These are phyloP conservation scores for Cladosporium sp. DNA, from an alignment of 2,329 filamentous ascomycete species.

Conservation along the genomic window DNA sequence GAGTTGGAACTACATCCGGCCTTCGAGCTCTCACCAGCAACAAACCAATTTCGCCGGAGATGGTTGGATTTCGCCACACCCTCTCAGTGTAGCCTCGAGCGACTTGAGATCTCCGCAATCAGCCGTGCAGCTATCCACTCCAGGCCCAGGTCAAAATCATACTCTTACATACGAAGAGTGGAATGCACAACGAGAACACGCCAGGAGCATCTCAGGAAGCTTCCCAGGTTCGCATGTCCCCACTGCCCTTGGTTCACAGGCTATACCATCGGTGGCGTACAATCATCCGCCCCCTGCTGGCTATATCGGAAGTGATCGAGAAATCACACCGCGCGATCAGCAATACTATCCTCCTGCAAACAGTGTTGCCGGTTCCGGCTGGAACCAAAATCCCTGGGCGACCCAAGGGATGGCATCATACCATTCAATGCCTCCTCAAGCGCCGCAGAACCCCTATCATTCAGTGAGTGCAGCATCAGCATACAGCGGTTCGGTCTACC, in stretches of 20 bases:
- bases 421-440: too few relatives aligned
- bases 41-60: slow-evolving; percentile 27
- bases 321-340: too few relatives aligned
- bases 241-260: background rate
- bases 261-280: background rate
- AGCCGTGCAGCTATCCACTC: slow-evolving; percentile 20
- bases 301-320: background rate
- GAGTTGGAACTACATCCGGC: too few relatives aligned
- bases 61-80: slow-evolving; percentile 33
- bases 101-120: slow-evolving; percentile 18
- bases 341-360: background rate
- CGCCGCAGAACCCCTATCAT: background rate
- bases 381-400: too few relatives aligned
- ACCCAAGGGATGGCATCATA: too few relatives aligned
- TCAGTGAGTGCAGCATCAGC: background rate
- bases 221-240: slow-evolving; percentile 2
- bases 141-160: slow-evolving; percentile 13
- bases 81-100: slow-evolving; percentile 22
- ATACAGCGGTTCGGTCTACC: background rate
- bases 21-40: too few relatives aligned
- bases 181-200: slow-evolving; percentile 10
- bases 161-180: slow-evolving; percentile 29
- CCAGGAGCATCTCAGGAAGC: background rate
- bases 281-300: background rate
- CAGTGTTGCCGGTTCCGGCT: background rate